Base-by-base conservation (phyloP, 768 basidiomycete genomes). In the Asterophora parasitica region DNA sequence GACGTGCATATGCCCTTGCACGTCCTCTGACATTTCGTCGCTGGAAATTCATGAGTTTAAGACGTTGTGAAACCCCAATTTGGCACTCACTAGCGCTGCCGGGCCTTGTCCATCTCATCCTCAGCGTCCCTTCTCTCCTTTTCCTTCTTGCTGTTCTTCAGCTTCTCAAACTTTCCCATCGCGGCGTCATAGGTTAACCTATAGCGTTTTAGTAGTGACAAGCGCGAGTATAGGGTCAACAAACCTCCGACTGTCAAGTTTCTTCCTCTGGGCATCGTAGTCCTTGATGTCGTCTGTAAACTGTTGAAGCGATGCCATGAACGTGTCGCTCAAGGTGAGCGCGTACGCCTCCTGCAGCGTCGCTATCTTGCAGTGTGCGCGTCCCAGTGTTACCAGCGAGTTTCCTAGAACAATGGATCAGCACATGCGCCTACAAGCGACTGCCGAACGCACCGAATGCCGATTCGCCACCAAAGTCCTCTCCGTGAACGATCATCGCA, bases 401-500 rank as follows among this genome's bases (percentile, higher is more conserved):
- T 75, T 74, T 11, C 89, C 91, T 90, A 44, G 9, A 37, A 16
- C n/a, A 7, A 28, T 4, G 30, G 30, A 31, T 31, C 30, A 31
- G 30, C 30, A 10, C 30, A 15, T 16, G 39, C 13, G 31, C 42
- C 26, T 1, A 36, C 4, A 36, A 10, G 41, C 35, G 44, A 15
- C 35, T 42, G 7, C 16, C 2, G 37, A 11, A 57, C 66, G 33
- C 49, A 82, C 86, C 88, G 59, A 82, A 89, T 0, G 76, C 73
- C 35, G 88, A 90, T 50, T 88, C 84, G 0, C 79, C 76, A n/a
- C 79, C 79, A 59, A 88, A 83, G 58, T 91, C 81, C 54, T 89
- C 87, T 11, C 91, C 91, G 58, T 91, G 87, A 19, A 77, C 72
- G 47, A 91, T 84, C 91, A 93, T 92, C 38, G 90, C 86, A 45